Evolutionary conservation across 306 rosid species (phyloP), one percentile per base, ranked within the genome.

Genomic region (Benincasa hispida): DNA sequence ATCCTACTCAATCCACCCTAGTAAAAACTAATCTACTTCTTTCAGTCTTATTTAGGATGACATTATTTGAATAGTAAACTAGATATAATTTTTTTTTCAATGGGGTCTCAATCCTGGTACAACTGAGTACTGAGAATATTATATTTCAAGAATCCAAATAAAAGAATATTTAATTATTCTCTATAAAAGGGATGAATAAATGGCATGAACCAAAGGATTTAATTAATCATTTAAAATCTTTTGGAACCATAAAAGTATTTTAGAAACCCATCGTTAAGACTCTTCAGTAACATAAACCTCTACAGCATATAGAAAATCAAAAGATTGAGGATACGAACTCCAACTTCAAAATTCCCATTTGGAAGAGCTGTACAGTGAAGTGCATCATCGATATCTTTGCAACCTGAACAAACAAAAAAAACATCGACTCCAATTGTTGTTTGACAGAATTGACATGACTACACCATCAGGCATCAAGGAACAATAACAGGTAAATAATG

Each of bases 351-450:
- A 86, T 90, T 94, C 82, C 99, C 99, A 89, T 88, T 94, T 66
- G 99, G 91, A 84, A 94, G 97, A 81, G 95, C 62, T 15, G 82
- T 75, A 83, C 99, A 94, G 75, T 94, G 99, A 72, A 94, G 91
- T 79, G 97, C 96, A 88, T 94, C 99, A 77, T 94, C 99, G 61
- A 94, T 94, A 86, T 94, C 99, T 87, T 74, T 94, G 85, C 99
- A 94, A 72, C 97, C 99, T 94, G 85, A 84, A 83, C 35, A 74
- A 82, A 80, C 67, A 79, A 78, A 72, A 82, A 81, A 80, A 53
- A 27, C 60, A 59, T 35, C 37, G 57, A n/a, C 32, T 80, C 37
- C 15, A 19, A 27, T 24, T 69, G 21, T 60, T 30, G 15, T 30
- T 21, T 50, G 74, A 65, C 72, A 58, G 14, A 27, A 81, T 51